Evolutionary conservation across 148 eudicot species (phyloP).

Genomic region (Rhododendron vialii): DNA sequence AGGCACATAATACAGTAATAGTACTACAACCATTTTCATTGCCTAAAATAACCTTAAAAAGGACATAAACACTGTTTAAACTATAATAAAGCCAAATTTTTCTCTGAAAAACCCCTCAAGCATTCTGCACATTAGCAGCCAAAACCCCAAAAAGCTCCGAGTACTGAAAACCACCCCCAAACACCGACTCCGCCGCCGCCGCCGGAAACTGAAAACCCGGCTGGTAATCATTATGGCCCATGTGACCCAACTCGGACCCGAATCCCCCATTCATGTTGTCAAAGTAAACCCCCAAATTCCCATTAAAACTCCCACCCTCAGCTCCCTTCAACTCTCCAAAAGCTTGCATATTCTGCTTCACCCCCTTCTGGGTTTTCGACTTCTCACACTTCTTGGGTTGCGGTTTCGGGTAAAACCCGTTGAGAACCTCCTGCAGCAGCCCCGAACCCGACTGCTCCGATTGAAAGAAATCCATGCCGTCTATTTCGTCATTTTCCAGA

Average conservation of each 20-base stretch:
- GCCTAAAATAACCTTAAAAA: background rate
- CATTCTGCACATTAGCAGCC: constrained; percentile 31
- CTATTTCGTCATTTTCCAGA: background rate
- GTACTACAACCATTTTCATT: background rate
- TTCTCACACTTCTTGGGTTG: background rate
- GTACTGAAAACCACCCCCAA: constrained; percentile 33
- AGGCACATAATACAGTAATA: background rate
- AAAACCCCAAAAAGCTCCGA: constrained; percentile 26
- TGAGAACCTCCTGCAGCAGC: constrained; percentile 36
- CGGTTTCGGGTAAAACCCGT: constrained; percentile 51
- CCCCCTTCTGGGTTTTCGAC: background rate
- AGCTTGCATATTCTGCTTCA: background rate
- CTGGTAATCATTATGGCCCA: background rate
- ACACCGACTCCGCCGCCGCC: background rate
- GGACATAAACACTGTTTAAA: background rate
- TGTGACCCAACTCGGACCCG: background rate
- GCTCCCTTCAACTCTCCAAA: background rate
- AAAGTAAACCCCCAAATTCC: constrained; percentile 3
- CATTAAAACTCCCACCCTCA: background rate
- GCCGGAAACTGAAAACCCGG: constrained; percentile 4
- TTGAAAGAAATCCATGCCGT: constrained; percentile 29
- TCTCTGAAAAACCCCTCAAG: background rate
- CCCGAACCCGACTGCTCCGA: constrained; percentile 50
- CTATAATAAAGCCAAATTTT: background rate
- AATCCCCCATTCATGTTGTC: background rate